Evolutionary conservation across 805 yeast species (phyloP), one percentile per base, ranked within the genome.

Genomic region (Pichia sporocuriosa): DNA sequence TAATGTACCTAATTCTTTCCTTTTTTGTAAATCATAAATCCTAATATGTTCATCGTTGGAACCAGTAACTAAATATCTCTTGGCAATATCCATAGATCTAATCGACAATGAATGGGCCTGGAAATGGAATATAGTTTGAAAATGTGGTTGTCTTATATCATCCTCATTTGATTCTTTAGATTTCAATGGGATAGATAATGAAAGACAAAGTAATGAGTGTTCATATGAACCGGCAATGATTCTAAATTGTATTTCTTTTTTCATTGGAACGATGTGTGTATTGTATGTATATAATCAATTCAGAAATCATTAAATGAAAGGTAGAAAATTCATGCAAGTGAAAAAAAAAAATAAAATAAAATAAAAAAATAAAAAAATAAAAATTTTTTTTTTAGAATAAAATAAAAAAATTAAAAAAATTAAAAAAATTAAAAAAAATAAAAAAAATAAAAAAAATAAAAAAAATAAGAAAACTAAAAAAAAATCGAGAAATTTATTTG

Each of bases 1-100:
- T 42, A 93, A 65, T 2, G 94, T 86, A 10, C 98, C 98, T 44
- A 93, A 69, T 61, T 93, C 98, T 54, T 87, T 87, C 56, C 98
- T 76, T 58, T 85, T 87, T 56, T 88, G 96, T 47, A 93, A 68
- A 65, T 93, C 98, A 59, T 93, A 93, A 15, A 93, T 84, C 53
- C 95, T 79, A 45, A 93, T 88, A 58, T 86, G 95, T 61, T 93
- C 97, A 59, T 93, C 98, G 58, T 90, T 90, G 4, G 95, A 81
- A 4, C 97, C 98, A 3, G 95, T 84, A 3, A 88, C 97, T 32
- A 93, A 67, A 57, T 87, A 88, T 55, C 96, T 70, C 53, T 77
- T 82, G 23, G 93, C 85, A 17, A 80, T 68, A 48, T 90, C 96
- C 50, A 93, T 70, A 36, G 93, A 73, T 60, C 89, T 82, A 42